phyloP scores from a whole-genome alignment of 345 rosid genomes.

The Citrus australasica region DNA sequence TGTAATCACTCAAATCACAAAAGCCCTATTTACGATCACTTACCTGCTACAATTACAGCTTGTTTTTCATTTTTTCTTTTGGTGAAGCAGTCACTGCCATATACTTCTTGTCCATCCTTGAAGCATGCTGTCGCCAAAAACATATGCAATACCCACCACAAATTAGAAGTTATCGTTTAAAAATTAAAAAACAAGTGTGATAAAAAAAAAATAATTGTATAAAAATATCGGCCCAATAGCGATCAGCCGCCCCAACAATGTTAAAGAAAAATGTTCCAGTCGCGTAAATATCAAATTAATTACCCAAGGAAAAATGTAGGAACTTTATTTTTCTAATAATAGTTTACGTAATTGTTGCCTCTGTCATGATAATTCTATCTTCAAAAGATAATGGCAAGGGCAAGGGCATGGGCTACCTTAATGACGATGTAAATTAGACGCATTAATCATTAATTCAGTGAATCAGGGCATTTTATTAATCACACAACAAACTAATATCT shows the following conservation, averaged over 20 bases:
- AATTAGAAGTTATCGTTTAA: background rate
- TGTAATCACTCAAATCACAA: background rate
- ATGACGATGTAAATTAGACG: slow-evolving; percentile 10
- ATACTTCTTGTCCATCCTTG: slow-evolving; percentile 47
- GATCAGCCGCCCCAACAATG: no score
- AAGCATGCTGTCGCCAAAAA: slow-evolving; percentile 46
- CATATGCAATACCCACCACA: background rate
- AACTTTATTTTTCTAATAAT: background rate
- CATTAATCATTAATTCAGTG: slow-evolving; percentile 4
- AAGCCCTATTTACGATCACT: background rate
- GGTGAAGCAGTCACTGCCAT: slow-evolving; percentile 42
- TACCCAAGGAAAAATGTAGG: background rate
- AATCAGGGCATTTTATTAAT: background rate
- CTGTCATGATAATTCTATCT: slow-evolving; percentile 5
- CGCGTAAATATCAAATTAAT: background rate
- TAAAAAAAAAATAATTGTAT: background rate
- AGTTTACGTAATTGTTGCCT: background rate
- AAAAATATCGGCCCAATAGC: background rate
- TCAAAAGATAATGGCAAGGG: background rate
- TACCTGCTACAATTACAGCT: slow-evolving; percentile 61
- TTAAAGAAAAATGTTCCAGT: background rate
- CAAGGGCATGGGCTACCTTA: background rate
- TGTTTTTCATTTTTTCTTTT: slow-evolving; percentile 37
- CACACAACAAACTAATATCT: background rate
- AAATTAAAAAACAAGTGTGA: background rate